phyloP scores from a whole-genome alignment of 768 basidiomycete genomes.

The Aureoboletus auriporus region DNA sequence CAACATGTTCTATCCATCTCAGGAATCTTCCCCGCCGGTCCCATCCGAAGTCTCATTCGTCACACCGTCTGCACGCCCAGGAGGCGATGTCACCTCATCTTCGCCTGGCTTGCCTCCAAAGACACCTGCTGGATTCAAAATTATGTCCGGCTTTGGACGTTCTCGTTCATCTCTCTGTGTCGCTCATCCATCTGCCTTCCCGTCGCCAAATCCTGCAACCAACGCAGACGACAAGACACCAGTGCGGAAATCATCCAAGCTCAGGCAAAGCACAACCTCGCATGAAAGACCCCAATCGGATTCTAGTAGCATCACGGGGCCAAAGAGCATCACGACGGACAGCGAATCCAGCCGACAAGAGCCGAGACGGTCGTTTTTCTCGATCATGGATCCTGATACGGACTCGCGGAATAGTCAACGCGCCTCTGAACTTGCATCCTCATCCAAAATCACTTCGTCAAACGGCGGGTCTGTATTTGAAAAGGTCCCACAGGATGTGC shows the following conservation, averaged over 20 bases:
- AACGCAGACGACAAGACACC: constrained; percentile 18
- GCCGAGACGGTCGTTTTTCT: constrained; percentile 33
- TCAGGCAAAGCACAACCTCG: constrained; percentile 33
- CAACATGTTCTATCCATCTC: constrained; percentile 50
- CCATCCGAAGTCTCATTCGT: constrained; percentile 56
- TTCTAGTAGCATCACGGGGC: constrained; percentile 54
- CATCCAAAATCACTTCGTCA: constrained; percentile 10
- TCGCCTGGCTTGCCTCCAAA: constrained; percentile 29
- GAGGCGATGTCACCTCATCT: constrained; percentile 40
- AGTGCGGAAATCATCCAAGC: constrained; percentile 33
- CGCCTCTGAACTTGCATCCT: constrained; percentile 18
- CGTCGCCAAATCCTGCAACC: constrained; percentile 25
- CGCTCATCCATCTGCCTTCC: constrained; percentile 28
- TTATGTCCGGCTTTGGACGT: constrained; percentile 60
- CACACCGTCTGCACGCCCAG: constrained; percentile 45
- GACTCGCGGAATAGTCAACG: constrained; percentile 15
- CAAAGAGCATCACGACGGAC: constrained; percentile 56
- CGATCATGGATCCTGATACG: constrained; percentile 27
- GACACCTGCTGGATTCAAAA: constrained; percentile 60
- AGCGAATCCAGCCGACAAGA: constrained; percentile 40
- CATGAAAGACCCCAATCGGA: constrained; percentile 54
- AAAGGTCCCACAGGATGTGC: constrained; percentile 7
- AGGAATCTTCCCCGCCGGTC: constrained; percentile 35
- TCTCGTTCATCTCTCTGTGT: constrained; percentile 56
- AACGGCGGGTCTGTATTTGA: constrained; percentile 6